Evolutionary conservation across 1,284 basidiomycete species (phyloP), one percentile per base, ranked within the genome.

Genomic region (Naganishia sp.): DNA sequence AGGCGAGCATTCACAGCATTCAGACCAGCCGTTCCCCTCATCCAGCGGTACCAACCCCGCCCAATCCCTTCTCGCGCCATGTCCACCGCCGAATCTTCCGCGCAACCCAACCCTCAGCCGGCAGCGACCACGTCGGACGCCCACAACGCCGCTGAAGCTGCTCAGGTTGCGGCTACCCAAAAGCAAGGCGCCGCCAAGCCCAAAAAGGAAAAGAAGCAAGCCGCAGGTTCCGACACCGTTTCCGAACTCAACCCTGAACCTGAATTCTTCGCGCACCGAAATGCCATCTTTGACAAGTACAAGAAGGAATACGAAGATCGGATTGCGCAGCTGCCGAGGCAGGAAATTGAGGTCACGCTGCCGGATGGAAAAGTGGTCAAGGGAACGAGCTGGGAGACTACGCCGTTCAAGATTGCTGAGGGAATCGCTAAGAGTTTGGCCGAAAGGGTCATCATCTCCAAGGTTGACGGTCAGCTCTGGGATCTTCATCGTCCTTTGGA

Each of bases 401-500:
- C 86, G 68, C 96, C 96, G 0, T 86, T 98, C 86, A 87, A 90
- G 73, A 82, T 99, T 67, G 95, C 95, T 50, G 89, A 89, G 76
- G 87, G 87, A 72, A 85, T 99, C 64, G 90, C 90, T 18, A 90
- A 94, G 78, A 88, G 90, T 74, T 83, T 98, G 25, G 88, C 93
- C 1, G 95, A 99, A 72, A 86, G 88, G 53, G 84, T 90, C 71
- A 90, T 99, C 73, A 98, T 99, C 74, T 52, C 6, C 25, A 35
- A 90, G 90, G 92, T 95, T 62, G 86, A 99, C 75, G 92, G 88
- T 65, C 82, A 84, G 60, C 84, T 99, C 2, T 99, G 94, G 94
- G 96, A 99, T 79, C 84, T 99, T 31, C 92, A 95, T 72, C 85
- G 96, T 65, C 95, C 95, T 0, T 83, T 99, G 25, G 96, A 98